These are phyloP conservation scores for Teunomyces pallodes DNA, from an alignment of 805 yeast genomes.

Conservation along the genomic window DNA sequence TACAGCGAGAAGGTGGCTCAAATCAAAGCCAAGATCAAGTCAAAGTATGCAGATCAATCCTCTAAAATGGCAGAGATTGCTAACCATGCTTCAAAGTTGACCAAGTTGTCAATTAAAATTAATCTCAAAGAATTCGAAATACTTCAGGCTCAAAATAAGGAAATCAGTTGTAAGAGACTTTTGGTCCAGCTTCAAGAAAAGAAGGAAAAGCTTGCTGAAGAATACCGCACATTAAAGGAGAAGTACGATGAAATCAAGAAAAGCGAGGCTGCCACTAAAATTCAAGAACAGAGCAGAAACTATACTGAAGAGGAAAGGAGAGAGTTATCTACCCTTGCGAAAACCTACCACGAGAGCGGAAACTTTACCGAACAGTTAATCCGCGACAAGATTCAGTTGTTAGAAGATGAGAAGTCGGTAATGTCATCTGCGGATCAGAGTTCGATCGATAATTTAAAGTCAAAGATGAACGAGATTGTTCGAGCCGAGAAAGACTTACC, in stretches of 20 bases:
- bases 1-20: constrained; percentile 37
- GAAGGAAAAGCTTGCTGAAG: constrained; percentile 23
- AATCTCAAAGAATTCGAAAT: constrained; percentile 13
- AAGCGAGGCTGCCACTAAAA: constrained; percentile 38
- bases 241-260: constrained; percentile 39
- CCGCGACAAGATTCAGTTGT: constrained; percentile 37
- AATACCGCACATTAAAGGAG: constrained; percentile 32
- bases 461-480: constrained; percentile 32
- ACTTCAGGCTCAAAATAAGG: constrained; percentile 19
- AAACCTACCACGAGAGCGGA: constrained; percentile 29
- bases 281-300: constrained; percentile 29
- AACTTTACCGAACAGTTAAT: constrained; percentile 40
- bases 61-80: constrained; percentile 21
- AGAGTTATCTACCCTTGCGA: constrained; percentile 39
- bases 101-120: constrained; percentile 13
- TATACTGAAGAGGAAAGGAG: constrained; percentile 41
- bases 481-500: constrained; percentile 41
- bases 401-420: constrained; percentile 46
- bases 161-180: constrained; percentile 21
- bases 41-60: constrained; percentile 17
- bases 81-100: constrained; percentile 17
- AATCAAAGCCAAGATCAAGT: constrained; percentile 25
- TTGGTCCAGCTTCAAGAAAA: constrained; percentile 24
- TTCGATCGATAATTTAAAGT: constrained; percentile 39
- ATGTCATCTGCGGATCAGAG: constrained; percentile 37